Evolutionary conservation across 805 yeast species (phyloP).

Genomic region (Saccharomycopsis olivae): DNA sequence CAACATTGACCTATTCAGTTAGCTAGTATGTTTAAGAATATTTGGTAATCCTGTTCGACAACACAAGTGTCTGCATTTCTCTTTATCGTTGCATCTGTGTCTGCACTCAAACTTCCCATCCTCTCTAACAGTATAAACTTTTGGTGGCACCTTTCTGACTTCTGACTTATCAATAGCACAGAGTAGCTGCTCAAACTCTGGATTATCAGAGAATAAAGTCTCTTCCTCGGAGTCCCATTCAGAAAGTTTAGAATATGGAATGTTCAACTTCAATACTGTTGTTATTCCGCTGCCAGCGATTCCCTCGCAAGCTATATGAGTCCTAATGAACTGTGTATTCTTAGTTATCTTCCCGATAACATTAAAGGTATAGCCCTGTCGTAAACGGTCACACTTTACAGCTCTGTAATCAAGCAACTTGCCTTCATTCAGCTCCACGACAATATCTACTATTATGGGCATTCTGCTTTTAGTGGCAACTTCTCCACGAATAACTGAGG

Average conservation of each 20-base stretch:
- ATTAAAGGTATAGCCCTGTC: conserved; percentile 22
- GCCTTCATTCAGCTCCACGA: conserved; percentile 26
- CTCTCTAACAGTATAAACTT: conserved; percentile 3
- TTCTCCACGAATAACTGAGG: conserved; percentile 17
- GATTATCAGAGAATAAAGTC: conserved; percentile 19
- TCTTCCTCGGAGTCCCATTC: too few species aligned
- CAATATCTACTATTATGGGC: conserved; percentile 25
- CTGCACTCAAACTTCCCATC: conserved; percentile 31
- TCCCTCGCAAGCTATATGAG: conserved; percentile 30
- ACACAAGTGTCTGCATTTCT: conserved; percentile 35
- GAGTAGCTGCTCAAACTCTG: conserved; percentile 7
- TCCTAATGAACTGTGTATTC: conserved; percentile 21
- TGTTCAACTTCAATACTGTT: conserved; percentile 16
- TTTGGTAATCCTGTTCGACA: conserved; percentile 32
- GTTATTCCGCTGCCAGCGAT: conserved; percentile 25
- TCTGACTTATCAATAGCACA: neutral
- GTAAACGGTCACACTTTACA: conserved; percentile 23
- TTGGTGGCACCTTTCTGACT: neutral
- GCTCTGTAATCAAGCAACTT: conserved; percentile 35
- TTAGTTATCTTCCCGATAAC: conserved; percentile 21
- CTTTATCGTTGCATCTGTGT: conserved; percentile 32
- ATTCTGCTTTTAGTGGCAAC: conserved; percentile 26
- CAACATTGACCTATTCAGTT: too few species aligned
- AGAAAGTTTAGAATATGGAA: conserved; percentile 5
- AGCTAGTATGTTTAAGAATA: too few species aligned